A percentile compares a stretch with the other conserved stretches of the same genome.
Conservation (phyloP, 2,329 filamentous ascomycete genomes). For the Neoarthrinium moseri region DNA sequence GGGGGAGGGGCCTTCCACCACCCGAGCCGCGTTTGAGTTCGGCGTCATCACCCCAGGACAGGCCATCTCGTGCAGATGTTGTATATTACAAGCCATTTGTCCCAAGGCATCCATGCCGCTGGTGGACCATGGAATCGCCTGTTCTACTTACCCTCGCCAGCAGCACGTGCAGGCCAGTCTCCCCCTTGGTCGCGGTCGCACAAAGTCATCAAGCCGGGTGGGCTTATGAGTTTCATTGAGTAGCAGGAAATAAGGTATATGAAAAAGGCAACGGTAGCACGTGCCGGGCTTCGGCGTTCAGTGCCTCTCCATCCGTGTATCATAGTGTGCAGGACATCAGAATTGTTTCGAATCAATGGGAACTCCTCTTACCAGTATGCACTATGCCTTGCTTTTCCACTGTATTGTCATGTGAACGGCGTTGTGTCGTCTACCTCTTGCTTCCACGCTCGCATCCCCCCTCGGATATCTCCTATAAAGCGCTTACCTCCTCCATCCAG, state of each 20-base stretch:
- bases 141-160: no score
- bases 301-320: conserved; percentile 9
- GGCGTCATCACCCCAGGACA: no score
- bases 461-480: conserved; percentile 68
- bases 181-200: not conserved
- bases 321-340: not conserved
- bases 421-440: conserved; percentile 59
- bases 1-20: conserved; percentile 17
- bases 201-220: not conserved
- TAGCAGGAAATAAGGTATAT: not conserved
- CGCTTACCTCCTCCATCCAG: conserved; percentile 50
- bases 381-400: not conserved
- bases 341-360: no score
- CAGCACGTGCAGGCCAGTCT: no score
- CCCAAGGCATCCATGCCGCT: no score
- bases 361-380: conserved; percentile 8
- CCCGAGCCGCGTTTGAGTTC: no score
- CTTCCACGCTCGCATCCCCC: conserved; percentile 73
- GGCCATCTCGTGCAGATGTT: no score
- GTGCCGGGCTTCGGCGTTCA: conserved; percentile 2
- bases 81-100: no score
- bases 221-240: not conserved
- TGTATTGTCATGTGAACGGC: conserved; percentile 46
- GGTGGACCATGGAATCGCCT: no score
- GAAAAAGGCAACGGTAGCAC: not conserved